Conservation (phyloP, 352 stramenopile genomes). For the Globisporangium okanoganense region DNA sequence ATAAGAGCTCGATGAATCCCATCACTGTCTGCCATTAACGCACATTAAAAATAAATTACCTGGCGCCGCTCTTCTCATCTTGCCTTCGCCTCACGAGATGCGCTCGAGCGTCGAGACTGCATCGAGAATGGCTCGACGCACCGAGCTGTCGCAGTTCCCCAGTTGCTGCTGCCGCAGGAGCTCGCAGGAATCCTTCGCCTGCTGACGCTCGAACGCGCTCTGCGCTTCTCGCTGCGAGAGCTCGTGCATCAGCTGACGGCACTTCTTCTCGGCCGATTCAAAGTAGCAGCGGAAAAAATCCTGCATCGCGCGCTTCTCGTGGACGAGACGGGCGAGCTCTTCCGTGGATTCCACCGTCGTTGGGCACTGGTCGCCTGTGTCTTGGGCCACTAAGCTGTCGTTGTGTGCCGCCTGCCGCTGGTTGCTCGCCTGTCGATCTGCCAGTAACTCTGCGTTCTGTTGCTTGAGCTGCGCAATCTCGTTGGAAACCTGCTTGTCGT, state of each 20-base stretch:
- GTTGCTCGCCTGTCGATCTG: neutral
- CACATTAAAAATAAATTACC: neutral
- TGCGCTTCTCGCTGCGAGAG: conserved; percentile 30
- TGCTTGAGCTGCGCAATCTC: conserved; percentile 6
- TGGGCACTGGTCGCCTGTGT: neutral
- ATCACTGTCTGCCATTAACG: neutral
- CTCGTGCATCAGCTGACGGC: conserved; percentile 23
- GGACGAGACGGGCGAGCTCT: conserved; percentile 18
- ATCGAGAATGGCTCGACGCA: conserved; percentile 2
- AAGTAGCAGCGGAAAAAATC: conserved; percentile 49
- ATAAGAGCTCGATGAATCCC: neutral
- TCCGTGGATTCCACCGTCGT: neutral
- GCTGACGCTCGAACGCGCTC: neutral
- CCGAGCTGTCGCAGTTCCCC: neutral
- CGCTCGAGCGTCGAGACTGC: conserved; percentile 3
- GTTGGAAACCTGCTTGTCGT: neutral
- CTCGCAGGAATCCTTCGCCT: conserved; percentile 1
- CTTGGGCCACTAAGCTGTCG: neutral
- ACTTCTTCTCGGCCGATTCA: conserved; percentile 44
- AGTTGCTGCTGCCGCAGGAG: neutral
- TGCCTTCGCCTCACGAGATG: neutral
- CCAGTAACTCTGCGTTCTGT: conserved; percentile 2
- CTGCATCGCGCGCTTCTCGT: conserved; percentile 44
- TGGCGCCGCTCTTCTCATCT: neutral
- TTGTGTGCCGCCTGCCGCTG: neutral